Base-by-base conservation (phyloP, 2,329 filamentous ascomycete genomes). In the Emergomyces africanus region DNA sequence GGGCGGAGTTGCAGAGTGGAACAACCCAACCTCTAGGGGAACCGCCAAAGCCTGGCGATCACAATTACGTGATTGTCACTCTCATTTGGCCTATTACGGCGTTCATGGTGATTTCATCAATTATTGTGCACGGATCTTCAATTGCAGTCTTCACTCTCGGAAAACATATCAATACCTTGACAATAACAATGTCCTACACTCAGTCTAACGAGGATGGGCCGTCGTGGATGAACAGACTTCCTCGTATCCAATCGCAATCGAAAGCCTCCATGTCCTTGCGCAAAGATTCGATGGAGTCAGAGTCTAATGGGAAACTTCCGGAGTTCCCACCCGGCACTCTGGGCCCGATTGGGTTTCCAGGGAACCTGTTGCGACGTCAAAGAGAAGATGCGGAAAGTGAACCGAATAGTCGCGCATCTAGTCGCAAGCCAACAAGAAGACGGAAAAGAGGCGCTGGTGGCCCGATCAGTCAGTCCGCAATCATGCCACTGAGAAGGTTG, bases 71-170 rank as follows among this genome's bases (percentile, higher is more conserved):
- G 37, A 79, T 96, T 37, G 85, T 97, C 57, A 82, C 88, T 58
- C 76, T 96, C 33, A 95, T 99, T 54, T 99, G 94, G 94, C 94
- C 94, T 0, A 91, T 99, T 60, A 89, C 89, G 0, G 90, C 89
- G 0, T 99, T 99, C 73, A 78, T 99, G 68, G 92, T 99, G 61
- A 89, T 99, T 57, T 82, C 88, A 3, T 99, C 94, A 14, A 99
- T 99, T 67, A 75, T 97, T 42, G 89, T 99, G 1, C 94, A 99
- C 68, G 94, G 94, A 25, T 97, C 94, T n/a, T 97, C 94, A 0
- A 88, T 99, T 66, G 94, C 94, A 5, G 94, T 99, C 9, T 99
- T 99, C 68, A 97, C 94, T 0, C 83, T 99, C 1, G 94, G 94
- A 67, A 99, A 97, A 74, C 91, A 89, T 62, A 99, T 99, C 81